A percentile compares a stretch with the other conserved stretches of the same genome.
Conservation (phyloP, 768 basidiomycete species). For the Tephrocybe sp. region DNA sequence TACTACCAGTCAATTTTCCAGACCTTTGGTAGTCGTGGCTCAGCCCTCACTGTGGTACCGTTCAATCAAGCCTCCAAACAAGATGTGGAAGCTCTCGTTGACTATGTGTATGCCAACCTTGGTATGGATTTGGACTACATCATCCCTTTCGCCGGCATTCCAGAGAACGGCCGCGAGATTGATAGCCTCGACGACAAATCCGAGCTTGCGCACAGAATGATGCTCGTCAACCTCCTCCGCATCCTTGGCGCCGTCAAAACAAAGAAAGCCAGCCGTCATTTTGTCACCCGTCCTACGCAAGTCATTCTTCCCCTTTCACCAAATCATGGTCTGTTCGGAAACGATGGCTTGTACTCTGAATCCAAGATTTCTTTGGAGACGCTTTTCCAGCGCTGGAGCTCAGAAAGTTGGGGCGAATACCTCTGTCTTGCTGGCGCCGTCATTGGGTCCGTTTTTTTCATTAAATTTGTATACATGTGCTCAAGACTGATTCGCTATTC, state of each 20-base stretch:
- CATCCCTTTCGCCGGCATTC: slow-evolving; percentile 96
- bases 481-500: slow-evolving; percentile 11
- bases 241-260: slow-evolving; percentile 96
- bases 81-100: slow-evolving; percentile 96
- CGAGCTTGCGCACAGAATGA: slow-evolving; percentile 97
- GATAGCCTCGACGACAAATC: slow-evolving; percentile 97
- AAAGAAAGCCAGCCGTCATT: slow-evolving; percentile 96
- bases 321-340: slow-evolving; percentile 97
- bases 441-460: slow-evolving; percentile 69
- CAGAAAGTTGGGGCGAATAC: slow-evolving; percentile 99
- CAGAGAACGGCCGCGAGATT: slow-evolving; percentile 98
- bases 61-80: slow-evolving; percentile 99
- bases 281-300: slow-evolving; percentile 97
- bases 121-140: slow-evolving; percentile 98
- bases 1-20: slow-evolving; percentile 99
- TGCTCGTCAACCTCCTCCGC: slow-evolving; percentile 96
- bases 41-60: slow-evolving; percentile 96
- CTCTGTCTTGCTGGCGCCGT: slow-evolving; percentile 97
- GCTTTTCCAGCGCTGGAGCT: slow-evolving; percentile 96
- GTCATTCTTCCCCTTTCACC: slow-evolving; percentile 97
- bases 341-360: slow-evolving; percentile 97
- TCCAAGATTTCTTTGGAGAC: slow-evolving; percentile 98
- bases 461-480: not conserved
- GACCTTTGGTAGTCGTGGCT: slow-evolving; percentile 90
- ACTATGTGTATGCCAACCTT: slow-evolving; percentile 95